Base-by-base conservation (phyloP, 2,329 filamentous ascomycete genomes). In the Cercospora canescens region DNA sequence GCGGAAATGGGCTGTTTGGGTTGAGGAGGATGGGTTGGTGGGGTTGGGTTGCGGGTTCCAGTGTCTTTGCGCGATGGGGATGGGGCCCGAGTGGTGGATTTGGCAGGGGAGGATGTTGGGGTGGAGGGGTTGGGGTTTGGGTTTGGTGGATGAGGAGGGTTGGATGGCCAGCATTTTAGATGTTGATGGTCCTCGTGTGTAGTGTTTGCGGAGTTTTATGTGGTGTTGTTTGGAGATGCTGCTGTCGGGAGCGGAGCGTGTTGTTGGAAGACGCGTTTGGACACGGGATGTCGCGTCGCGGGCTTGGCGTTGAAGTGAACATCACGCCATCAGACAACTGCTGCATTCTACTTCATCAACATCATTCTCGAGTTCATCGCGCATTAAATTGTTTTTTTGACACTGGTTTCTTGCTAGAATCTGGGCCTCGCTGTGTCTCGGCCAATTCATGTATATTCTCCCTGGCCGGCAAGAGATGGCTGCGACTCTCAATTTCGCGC, bases 91-190 rank as follows among this genome's bases (percentile, higher is more conserved):
- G 78, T 96, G 90, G 73, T 94, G 86, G 74, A 97, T 87, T 62
- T 88, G 87, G 73, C 92, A 95, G 3, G 94, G 93, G 14, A 97
- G 84, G 21, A 97, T 81, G 74, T 97, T 90, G 4, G 90, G 86
- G 0, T 83, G 87, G 62, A 82, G 82, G 66, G 83, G 83, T 16
- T 65, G 67, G 35, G 72, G 67, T 4, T 69, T 62, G 12, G 6
- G 35, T 39, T 26, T 55, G 57, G 62, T 60, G 16, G 67, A 63
- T n/a, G n/a, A n/a, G 35, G 75, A 58, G 58, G 75, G 58, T 34
- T 79, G 76, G 41, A 85, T 79, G 50, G 82, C 75, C 28, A 85
- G 77, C 83, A 85, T 85, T 52, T 24, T 39, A 14, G 39, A n/a
- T 35, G 32, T 9, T 8, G 32, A 8, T 26, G 30, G 21, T 28